Conservation (phyloP, 176 grass and related monocot species). For the Cenchrus fungigraminus region DNA sequence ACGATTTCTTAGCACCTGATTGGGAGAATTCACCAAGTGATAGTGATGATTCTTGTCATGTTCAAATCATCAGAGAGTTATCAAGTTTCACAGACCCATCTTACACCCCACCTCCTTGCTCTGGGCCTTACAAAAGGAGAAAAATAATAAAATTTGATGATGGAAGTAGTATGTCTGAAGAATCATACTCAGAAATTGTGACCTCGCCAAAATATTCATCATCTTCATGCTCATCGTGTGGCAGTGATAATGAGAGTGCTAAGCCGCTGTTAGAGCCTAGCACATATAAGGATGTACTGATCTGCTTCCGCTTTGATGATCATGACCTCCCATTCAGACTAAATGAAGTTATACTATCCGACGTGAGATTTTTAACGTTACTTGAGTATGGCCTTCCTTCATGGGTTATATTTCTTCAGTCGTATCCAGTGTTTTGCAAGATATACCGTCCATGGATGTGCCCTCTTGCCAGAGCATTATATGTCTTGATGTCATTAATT, state of each 20-base stretch:
- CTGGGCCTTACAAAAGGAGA: conserved; percentile 91
- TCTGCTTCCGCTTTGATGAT: conserved; percentile 88
- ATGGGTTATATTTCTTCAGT: conserved; percentile 96
- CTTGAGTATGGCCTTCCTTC: conserved; percentile 97
- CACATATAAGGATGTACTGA: conserved; percentile 78
- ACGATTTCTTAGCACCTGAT: conserved; percentile 43
- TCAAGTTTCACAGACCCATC: conserved; percentile 44
- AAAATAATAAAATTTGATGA: conserved; percentile 64
- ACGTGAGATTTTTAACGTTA: conserved; percentile 82
- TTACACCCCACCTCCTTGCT: conserved; percentile 66
- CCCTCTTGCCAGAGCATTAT: conserved; percentile 79
- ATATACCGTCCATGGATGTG: conserved; percentile 99
- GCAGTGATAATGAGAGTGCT: conserved; percentile 53
- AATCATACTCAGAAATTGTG: conserved; percentile 74
- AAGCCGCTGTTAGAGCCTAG: conserved; percentile 52
- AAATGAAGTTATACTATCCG: conserved; percentile 79
- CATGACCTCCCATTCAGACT: conserved; percentile 86
- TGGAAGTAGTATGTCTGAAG: conserved; percentile 48
- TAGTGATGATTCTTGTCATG: conserved; percentile 42
- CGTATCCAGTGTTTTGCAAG: conserved; percentile 96
- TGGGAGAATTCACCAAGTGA: conserved; percentile 42
- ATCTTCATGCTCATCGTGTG: conserved; percentile 52
- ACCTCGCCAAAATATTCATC: conserved; percentile 65
- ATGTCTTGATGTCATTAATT: conserved; percentile 85
- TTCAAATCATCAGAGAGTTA: conserved; percentile 24